These are phyloP conservation scores for Fusarium buharicum DNA, from an alignment of 2,329 filamentous ascomycete species.

Conservation along the genomic window DNA sequence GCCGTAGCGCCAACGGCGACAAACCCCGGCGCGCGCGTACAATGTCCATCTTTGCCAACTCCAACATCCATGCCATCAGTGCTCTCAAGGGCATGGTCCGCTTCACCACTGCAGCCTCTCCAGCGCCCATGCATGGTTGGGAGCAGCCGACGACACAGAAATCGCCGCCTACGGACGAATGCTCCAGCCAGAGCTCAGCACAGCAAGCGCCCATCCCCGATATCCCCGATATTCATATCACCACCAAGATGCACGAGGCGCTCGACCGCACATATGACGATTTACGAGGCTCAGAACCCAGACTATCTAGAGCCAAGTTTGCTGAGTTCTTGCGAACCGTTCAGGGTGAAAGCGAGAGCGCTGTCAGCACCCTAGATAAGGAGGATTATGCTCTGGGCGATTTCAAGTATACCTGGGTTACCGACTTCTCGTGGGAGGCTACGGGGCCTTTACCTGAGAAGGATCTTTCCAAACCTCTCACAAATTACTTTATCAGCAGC, in stretches of 20 bases:
- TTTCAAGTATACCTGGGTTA: constrained; percentile 62
- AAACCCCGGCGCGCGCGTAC: constrained; percentile 50
- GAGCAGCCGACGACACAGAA: constrained; percentile 35
- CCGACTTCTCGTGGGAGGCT: constrained; percentile 57
- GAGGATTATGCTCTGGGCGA: constrained; percentile 59
- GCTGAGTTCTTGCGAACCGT: constrained; percentile 59
- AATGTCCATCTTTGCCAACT: constrained; percentile 54
- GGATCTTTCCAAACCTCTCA: constrained; percentile 75
- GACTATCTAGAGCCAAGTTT: constrained; percentile 54
- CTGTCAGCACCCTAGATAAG: constrained; percentile 48
- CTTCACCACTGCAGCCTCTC: constrained; percentile 48
- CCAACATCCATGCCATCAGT: constrained; percentile 46
- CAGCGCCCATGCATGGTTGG: constrained; percentile 41
- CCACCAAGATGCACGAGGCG: constrained; percentile 59
- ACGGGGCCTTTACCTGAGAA: constrained; percentile 57
- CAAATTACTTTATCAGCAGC: constrained; percentile 93
- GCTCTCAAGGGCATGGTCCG: constrained; percentile 50
- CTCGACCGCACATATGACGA: constrained; percentile 60
- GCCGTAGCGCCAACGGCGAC: constrained; percentile 23
- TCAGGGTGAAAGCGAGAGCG: constrained; percentile 57
- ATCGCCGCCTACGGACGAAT: constrained; percentile 35
- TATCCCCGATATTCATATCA: constrained; percentile 55
- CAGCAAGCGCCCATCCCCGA: constrained; percentile 38
- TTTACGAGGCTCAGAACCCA: constrained; percentile 51
- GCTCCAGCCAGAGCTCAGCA: constrained; percentile 42